Base-by-base conservation (phyloP, 306 rosid genomes). In the Abrus pulchellus region DNA sequence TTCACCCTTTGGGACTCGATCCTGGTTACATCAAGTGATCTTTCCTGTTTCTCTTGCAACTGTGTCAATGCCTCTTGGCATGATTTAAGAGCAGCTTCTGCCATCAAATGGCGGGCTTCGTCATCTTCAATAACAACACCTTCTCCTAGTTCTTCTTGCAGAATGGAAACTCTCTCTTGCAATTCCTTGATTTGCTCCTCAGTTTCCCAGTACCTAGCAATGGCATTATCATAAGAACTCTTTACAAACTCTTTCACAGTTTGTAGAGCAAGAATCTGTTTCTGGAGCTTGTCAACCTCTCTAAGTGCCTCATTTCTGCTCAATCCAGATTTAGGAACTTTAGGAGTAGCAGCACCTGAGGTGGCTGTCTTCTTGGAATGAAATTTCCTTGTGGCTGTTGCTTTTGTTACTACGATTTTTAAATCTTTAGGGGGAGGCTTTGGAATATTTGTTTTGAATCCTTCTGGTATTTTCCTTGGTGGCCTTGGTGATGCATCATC, bases 131-230 rank as follows among this genome's bases (percentile, higher is more conserved):
- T 96, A 44, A 83, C 85, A 73, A 89, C 61, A 30, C 93, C 93
- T 82, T 93, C 97, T 43, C 99, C 97, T 53, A 85, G 83, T 75
- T 96, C 99, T 54, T 96, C 99, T 74, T 96, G 93, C 81, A 96
- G 85, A 75, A n/a, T 60, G 69, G 81, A 86, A 75, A 93, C 90
- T 82, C 43, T 85, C 60, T 84, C 97, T 74, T 96, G 99, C 86
- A 87, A 79, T 75, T 76, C 94, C 78, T 90, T 88, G 74, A 93
- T 92, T 68, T 84, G 86, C 48, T 85, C 87, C 82, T 93, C 98
- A 3, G 94, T 89, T 68, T 89, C 97, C 94, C 91, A 83, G 80
- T 88, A 93, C 87, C 72, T 89, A 0, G 88, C 87, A 28, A 89
- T 68, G 40, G 90, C 79, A 77, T 81, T 83, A 68, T 96, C 97